These are phyloP conservation scores for Filosporella fistucella DNA, from an alignment of 495 filamentous ascomycete genomes.

Conservation along the genomic window DNA sequence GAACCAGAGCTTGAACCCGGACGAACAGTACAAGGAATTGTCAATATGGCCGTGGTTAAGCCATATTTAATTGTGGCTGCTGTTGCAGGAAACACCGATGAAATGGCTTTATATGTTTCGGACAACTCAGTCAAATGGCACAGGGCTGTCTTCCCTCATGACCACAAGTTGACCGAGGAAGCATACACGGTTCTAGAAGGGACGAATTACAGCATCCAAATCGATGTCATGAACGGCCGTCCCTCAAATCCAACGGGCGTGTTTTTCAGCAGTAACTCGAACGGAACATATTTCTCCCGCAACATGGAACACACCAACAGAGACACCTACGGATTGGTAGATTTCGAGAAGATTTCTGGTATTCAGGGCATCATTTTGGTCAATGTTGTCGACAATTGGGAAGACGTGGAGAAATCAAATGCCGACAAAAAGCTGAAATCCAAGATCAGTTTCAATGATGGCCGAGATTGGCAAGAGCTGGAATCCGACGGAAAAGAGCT, in stretches of 20 bases:
- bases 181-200: slow-evolving; percentile 93
- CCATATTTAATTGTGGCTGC: slow-evolving; percentile 81
- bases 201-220: slow-evolving; percentile 94
- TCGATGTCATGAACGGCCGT: slow-evolving; percentile 76
- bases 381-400: slow-evolving; percentile 83
- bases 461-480: slow-evolving; percentile 67
- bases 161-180: slow-evolving; percentile 73
- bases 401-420: slow-evolving; percentile 58
- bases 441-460: slow-evolving; percentile 91
- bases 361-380: slow-evolving; percentile 91
- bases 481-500: slow-evolving; percentile 54
- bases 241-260: slow-evolving; percentile 69
- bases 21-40: slow-evolving; percentile 66
- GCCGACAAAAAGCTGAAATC: slow-evolving; percentile 60
- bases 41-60: slow-evolving; percentile 74
- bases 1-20: slow-evolving; percentile 74
- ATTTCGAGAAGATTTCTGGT: slow-evolving; percentile 86
- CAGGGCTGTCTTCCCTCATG: slow-evolving; percentile 78
- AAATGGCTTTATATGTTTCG: slow-evolving; percentile 80
- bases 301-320: slow-evolving; percentile 92
- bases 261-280: slow-evolving; percentile 89
- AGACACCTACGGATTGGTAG: slow-evolving; percentile 62
- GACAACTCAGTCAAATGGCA: slow-evolving; percentile 83
- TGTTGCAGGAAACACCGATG: slow-evolving; percentile 71
- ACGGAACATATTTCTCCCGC: slow-evolving; percentile 89